Conservation (phyloP, 1,284 basidiomycete species). For the Trametes sp. region DNA sequence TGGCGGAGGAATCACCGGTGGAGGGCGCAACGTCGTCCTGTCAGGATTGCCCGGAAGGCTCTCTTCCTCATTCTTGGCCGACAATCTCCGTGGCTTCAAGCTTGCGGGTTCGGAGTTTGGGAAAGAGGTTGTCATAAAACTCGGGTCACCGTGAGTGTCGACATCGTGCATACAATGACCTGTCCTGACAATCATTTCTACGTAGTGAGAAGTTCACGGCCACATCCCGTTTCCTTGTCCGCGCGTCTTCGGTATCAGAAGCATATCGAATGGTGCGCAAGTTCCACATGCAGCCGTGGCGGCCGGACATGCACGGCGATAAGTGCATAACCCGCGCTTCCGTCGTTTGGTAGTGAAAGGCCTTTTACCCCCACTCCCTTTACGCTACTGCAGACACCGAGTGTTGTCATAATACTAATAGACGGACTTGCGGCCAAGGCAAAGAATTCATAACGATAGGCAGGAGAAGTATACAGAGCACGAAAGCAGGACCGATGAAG, state of each 20-base stretch:
- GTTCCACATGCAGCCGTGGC: slow-evolving; percentile 64
- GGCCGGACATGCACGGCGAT: slow-evolving; percentile 46
- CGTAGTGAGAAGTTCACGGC: too few species aligned
- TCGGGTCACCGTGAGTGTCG: slow-evolving; percentile 57
- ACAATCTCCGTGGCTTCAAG: slow-evolving; percentile 53
- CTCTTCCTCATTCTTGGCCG: slow-evolving; percentile 45
- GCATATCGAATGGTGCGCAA: slow-evolving; percentile 71
- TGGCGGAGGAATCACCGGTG: slow-evolving; percentile 55
- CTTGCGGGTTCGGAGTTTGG: slow-evolving; percentile 48
- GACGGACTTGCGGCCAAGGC: not conserved
- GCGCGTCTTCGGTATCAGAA: slow-evolving; percentile 61
- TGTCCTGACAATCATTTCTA: slow-evolving; percentile 34
- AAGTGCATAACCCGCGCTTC: slow-evolving; percentile 61
- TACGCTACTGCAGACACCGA: not conserved
- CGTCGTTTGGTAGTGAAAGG: slow-evolving; percentile 59
- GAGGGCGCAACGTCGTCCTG: slow-evolving; percentile 62
- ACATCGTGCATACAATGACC: not conserved
- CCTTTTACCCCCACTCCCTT: slow-evolving; percentile 3
- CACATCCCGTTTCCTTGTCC: slow-evolving; percentile 60
- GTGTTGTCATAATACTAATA: not conserved
- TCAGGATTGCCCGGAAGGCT: slow-evolving; percentile 66
- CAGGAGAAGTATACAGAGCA: not conserved
- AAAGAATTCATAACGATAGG: slow-evolving; percentile 9
- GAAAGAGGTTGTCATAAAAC: slow-evolving; percentile 52
- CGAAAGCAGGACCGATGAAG: not conserved